These are phyloP conservation scores for Saururus chinensis DNA, from an alignment of 164 flowering plant species.

Conservation along the genomic window DNA sequence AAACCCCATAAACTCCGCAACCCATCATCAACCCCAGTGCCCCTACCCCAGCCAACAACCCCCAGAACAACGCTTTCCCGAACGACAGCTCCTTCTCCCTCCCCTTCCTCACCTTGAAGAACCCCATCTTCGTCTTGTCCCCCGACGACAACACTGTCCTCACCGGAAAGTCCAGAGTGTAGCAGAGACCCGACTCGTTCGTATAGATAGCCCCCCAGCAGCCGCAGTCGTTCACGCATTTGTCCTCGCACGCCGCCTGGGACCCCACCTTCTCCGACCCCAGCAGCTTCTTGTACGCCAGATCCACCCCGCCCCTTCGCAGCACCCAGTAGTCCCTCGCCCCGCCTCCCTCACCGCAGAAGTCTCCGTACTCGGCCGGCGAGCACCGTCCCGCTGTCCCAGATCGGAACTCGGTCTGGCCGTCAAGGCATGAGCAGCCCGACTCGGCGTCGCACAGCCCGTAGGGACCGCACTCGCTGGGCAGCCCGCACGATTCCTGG, in stretches of 20 bases:
- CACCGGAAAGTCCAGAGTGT: slow-evolving; percentile 57
- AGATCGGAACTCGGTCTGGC: slow-evolving; percentile 27
- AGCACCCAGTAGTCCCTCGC: slow-evolving; percentile 18
- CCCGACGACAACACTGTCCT: slow-evolving; percentile 45
- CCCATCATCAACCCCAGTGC: slow-evolving; percentile 21
- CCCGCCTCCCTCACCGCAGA: slow-evolving; percentile 23
- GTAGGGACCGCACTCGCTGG: slow-evolving; percentile 67
- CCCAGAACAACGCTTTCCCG: background rate
- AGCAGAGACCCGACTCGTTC: slow-evolving; percentile 74
- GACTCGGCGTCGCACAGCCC: slow-evolving; percentile 59
- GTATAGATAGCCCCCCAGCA: slow-evolving; percentile 82
- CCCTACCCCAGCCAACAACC: slow-evolving; percentile 24
- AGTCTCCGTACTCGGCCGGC: slow-evolving; percentile 24
- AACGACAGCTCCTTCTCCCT: slow-evolving; percentile 23
- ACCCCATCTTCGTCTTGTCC: slow-evolving; percentile 56
- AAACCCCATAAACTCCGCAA: slow-evolving; percentile 15
- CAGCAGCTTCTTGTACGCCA: slow-evolving; percentile 72
- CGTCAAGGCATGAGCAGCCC: slow-evolving; percentile 60
- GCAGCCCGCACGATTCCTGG: slow-evolving; percentile 51
- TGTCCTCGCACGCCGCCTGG: slow-evolving; percentile 39
- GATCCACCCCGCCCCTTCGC: slow-evolving; percentile 53
- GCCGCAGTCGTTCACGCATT: slow-evolving; percentile 57
- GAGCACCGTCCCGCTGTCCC: slow-evolving; percentile 20
- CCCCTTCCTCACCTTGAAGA: slow-evolving; percentile 39
- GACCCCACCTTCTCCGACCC: slow-evolving; percentile 33